Conservation (phyloP, 805 yeast genomes). For the Metschnikowia drakensbergensis region DNA sequence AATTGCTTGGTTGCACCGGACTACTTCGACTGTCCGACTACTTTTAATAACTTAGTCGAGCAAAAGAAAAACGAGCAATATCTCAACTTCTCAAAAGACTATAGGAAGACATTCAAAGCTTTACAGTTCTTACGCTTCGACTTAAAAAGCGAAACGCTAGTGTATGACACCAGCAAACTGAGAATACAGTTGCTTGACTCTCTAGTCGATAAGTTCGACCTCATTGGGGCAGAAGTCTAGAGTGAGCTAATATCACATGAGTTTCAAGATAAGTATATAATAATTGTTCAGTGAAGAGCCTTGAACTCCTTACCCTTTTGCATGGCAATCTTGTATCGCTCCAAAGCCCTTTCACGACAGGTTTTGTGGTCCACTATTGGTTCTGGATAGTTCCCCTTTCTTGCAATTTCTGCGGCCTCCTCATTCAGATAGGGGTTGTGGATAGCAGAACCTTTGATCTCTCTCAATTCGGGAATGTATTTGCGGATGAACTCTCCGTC, state of each 20-base stretch:
- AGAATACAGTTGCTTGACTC: constrained; percentile 5
- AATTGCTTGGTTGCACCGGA: constrained; percentile 15
- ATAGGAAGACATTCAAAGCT: neutral
- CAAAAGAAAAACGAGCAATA: constrained; percentile 11
- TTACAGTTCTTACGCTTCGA: constrained; percentile 13
- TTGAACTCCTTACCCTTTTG: constrained; percentile 13
- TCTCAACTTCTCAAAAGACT: constrained; percentile 3
- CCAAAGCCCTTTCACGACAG: constrained; percentile 41
- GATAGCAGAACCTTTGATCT: constrained; percentile 26
- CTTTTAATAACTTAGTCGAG: constrained; percentile 7
- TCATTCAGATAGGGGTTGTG: constrained; percentile 31
- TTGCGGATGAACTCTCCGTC: constrained; percentile 43
- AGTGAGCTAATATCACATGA: neutral
- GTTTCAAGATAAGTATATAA: neutral
- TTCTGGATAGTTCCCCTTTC: constrained; percentile 34
- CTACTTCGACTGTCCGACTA: constrained; percentile 13
- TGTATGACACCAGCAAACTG: constrained; percentile 7
- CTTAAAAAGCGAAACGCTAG: constrained; percentile 10
- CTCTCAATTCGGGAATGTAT: constrained; percentile 49
- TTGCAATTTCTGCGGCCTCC: constrained; percentile 25
- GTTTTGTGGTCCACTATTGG: constrained; percentile 44
- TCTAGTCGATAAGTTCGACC: constrained; percentile 8
- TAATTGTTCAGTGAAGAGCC: neutral
- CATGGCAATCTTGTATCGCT: constrained; percentile 37
- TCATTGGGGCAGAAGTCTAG: neutral